A percentile compares a stretch with the other conserved stretches of the same genome.
phyloP scores from a whole-genome alignment of 2,329 filamentous ascomycete species.

The Monilinia aucupariae region DNA sequence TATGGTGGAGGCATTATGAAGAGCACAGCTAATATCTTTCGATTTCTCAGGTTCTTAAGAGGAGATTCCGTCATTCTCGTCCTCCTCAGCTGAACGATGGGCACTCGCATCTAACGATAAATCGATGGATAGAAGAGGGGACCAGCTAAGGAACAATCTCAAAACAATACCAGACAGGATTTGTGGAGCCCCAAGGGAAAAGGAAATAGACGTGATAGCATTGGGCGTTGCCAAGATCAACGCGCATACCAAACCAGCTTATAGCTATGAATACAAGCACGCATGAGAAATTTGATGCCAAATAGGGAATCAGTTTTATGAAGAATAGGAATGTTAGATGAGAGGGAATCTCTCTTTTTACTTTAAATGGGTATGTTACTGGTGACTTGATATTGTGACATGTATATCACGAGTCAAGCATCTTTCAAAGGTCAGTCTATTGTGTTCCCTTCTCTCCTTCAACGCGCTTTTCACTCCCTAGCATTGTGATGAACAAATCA shows the following conservation, averaged over 20 bases:
- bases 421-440: conserved; percentile 2
- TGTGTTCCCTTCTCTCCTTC: neutral
- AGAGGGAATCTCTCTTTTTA: conserved; percentile 9
- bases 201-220: conserved; percentile 12
- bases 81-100: conserved; percentile 33
- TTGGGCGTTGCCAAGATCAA: conserved; percentile 12
- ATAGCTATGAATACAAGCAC: conserved; percentile 9
- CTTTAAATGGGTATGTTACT: neutral
- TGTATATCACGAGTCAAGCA: neutral
- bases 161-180: neutral
- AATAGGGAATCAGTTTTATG: conserved; percentile 11
- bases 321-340: conserved; percentile 10
- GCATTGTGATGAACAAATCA: conserved; percentile 17
- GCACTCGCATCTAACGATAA: conserved; percentile 4
- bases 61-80: conserved; percentile 38
- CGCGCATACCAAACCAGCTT: conserved; percentile 7
- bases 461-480: neutral
- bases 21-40: neutral
- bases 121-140: conserved; percentile 7
- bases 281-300: conserved; percentile 9
- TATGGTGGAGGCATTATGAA: neutral
- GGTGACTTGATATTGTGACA: conserved; percentile 15
- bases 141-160: neutral
- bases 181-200: neutral
- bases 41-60: conserved; percentile 34